Percentiles rank a stretch among this genome's conserved stretches.
Evolutionary conservation across 257 asterid genomes (phyloP).

Genomic region (Gentiana dahurica): DNA sequence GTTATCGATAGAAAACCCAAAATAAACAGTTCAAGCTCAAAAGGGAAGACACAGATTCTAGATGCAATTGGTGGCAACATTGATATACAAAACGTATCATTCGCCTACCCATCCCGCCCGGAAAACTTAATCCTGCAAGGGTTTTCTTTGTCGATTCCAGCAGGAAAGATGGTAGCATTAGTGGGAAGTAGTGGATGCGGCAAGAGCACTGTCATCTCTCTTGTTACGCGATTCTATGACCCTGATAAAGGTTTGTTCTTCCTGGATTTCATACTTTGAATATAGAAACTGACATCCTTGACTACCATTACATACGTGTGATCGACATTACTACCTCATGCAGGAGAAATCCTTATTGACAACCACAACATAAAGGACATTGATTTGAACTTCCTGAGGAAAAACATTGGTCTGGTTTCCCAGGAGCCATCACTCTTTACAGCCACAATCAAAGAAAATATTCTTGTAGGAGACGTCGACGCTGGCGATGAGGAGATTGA

Average conservation of each 20-base stretch:
- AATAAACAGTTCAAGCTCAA: constrained; percentile 25
- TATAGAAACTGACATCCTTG: background rate
- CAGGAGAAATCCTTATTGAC: constrained; percentile 68
- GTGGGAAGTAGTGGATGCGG: constrained; percentile 82
- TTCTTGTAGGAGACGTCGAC: constrained; percentile 48
- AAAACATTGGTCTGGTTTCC: constrained; percentile 66
- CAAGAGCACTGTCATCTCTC: constrained; percentile 76
- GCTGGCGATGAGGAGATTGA: constrained; percentile 52
- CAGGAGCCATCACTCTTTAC: constrained; percentile 81
- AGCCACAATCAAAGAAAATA: constrained; percentile 67
- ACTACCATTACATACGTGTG: too few relatives aligned
- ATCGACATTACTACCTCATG: background rate
- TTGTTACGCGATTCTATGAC: constrained; percentile 59
- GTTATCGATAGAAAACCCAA: constrained; percentile 56
- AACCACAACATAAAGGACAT: constrained; percentile 57
- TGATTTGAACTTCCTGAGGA: constrained; percentile 58
- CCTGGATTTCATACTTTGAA: background rate
- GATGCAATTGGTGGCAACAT: constrained; percentile 46
- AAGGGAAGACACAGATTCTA: constrained; percentile 24
- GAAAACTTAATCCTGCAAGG: constrained; percentile 51
- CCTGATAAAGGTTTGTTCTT: constrained; percentile 43
- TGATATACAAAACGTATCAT: constrained; percentile 41
- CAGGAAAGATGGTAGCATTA: constrained; percentile 66
- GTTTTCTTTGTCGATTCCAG: constrained; percentile 68
- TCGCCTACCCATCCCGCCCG: constrained; percentile 62